Evolutionary conservation across 2,329 filamentous ascomycete genomes (phyloP), one percentile per base, ranked within the genome.

Genomic region (Tympanopsis confertula): DNA sequence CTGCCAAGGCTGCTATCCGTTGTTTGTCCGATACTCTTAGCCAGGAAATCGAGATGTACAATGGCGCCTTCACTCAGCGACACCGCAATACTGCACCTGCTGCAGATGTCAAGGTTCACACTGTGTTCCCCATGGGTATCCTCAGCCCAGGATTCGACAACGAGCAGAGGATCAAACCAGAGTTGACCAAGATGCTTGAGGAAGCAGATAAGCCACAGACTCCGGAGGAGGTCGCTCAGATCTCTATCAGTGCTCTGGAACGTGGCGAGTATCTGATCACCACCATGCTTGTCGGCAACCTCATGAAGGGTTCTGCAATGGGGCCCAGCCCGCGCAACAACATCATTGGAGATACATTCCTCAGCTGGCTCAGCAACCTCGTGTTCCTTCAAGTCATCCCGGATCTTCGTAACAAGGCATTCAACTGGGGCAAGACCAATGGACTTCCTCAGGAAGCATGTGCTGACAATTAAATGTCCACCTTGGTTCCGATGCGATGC

Each of bases 1-100:
- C 79, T 4, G 62, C 74, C 18, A 85, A 86, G 56, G 70, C 77
- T 2, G 81, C 80, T 13, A 65, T 85, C 43, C 71, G 78, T 24
- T 68, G 71, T 13, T 62, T 86, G 3, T 71, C 72, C 19, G 81
- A 86, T 48, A 68, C 68, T 0, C 59, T 86, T 3, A 72, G 71
- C 17, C 74, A 78, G 40, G 81, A 86, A 57, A 49, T 52, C 45
- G 53, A 59, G 19, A 49, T 61, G 15, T 61, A 61, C 35, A 30
- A 35, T 4, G 37, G 47, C 17, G 55, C 55, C 0, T 42, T 39
- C 1, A 18, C 10, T 13, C 10, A 10, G 24, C 10, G n/a, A 28
- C 7, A 7, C 30, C 10, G 7, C 10, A 7, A 13, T 17, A 15
- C 7, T 18, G 30, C 10, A 7, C 30, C 30, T 7, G 12, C 30